Evolutionary conservation across 116 monocot species (phyloP), one percentile per base, ranked within the genome.

Genomic region (Phalaenopsis hybrid): DNA sequence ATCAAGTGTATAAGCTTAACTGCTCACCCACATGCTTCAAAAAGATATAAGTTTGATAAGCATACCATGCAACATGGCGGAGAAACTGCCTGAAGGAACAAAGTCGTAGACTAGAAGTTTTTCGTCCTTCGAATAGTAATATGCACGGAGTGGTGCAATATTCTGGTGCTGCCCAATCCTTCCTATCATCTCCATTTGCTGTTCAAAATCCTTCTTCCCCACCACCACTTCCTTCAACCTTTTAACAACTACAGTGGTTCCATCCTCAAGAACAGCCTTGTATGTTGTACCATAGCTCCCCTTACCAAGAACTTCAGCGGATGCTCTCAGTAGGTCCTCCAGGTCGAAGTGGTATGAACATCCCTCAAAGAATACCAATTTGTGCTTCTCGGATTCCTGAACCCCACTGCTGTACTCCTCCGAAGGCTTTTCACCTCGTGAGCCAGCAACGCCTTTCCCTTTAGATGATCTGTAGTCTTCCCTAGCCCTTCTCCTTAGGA

Each of bases 81-180:
- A 90, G 50, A 94, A 85, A 79, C 84, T 94, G 44, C 92, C 89
- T 10, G 76, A 44, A 44, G 82, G 76, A 81, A 87, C 44, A 78
- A 89, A 92, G 23, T 94, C 92, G 81, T 85, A 90, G 44, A 94
- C 92, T 76, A 90, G 81, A 69, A 94, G 90, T 85, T 92, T 94
- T 79, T 94, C 94, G 68, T 94, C 94, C 82, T 94, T 94, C 16
- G 94, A 94, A 78, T 90, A 94, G 83, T 90, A 94, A 75, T 94
- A 94, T 77, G 94, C 90, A 65, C 89, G 85, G 51, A 92, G 85
- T 18, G 90, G 88, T 31, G 85, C 82, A 41, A 94, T 78, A 83
- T 92, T 90, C 44, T 82, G 86, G 59, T 89, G 89, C 44, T 79
- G 82, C 13, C 85, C 85, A 69, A 86, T 73, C 77, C 50, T 90